Percentiles rank a stretch among this genome's conserved stretches.
Conservation (phyloP, 1,284 basidiomycete species). For the Stereum hirsutum region DNA sequence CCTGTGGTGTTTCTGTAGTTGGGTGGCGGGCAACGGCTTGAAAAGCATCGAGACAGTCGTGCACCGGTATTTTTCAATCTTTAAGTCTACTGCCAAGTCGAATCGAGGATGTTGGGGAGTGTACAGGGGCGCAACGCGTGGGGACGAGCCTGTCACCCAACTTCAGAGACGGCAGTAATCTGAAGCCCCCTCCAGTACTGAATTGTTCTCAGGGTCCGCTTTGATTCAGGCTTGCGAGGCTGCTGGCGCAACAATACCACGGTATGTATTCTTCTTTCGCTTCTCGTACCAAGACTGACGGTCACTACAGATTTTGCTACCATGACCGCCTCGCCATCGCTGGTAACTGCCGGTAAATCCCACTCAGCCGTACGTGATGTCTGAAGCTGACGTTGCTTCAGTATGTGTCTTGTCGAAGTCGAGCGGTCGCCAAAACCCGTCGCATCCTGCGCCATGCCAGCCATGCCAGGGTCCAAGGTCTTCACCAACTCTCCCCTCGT, state of each 20-base stretch:
- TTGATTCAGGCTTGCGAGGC: slow-evolving; percentile 96
- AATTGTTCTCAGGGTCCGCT: slow-evolving; percentile 65
- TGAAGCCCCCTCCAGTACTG: no score
- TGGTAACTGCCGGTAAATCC: slow-evolving; percentile 80
- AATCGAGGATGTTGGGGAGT: no score
- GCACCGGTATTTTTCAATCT: no score
- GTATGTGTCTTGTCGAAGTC: slow-evolving; percentile 97
- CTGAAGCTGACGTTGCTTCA: slow-evolving; percentile 13
- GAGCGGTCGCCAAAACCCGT: slow-evolving; percentile 93
- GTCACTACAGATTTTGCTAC: slow-evolving; percentile 72
- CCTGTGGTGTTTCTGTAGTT: slow-evolving; percentile 6
- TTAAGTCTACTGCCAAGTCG: no score
- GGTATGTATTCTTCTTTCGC: slow-evolving; percentile 32
- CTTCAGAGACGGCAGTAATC: no score
- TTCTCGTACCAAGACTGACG: slow-evolving; percentile 12
- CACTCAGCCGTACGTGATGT: not conserved
- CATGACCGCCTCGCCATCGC: slow-evolving; percentile 93
- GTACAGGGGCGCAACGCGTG: no score
- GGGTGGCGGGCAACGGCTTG: no score
- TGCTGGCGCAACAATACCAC: slow-evolving; percentile 69
- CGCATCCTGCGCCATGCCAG: slow-evolving; percentile 92
- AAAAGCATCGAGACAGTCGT: no score
- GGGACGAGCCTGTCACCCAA: no score
- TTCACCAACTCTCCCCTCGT: slow-evolving; percentile 94
- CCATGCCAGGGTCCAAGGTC: slow-evolving; percentile 94